Percentiles rank a stretch among this genome's conserved stretches.
Conservation (phyloP, 768 basidiomycete species). For the Symmetrospora coprosmae region DNA sequence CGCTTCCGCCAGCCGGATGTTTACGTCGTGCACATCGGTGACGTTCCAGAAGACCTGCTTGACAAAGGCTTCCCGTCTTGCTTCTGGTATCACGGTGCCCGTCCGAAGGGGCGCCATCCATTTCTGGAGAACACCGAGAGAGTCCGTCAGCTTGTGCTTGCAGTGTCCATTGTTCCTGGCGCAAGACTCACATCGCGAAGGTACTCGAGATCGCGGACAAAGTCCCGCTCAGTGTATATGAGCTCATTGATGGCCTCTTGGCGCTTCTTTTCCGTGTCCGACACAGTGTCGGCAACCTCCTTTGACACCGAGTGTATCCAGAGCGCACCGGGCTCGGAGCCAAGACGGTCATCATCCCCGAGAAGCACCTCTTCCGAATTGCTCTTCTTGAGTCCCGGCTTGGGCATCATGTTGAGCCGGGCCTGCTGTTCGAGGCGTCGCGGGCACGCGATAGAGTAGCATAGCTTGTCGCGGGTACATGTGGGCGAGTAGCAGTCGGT, state of each 20-base stretch:
- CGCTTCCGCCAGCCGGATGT: constrained; percentile 77
- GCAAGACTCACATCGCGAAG: constrained; percentile 62
- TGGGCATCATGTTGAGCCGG: constrained; percentile 80
- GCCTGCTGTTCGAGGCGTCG: constrained; percentile 86
- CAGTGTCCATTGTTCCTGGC: background rate
- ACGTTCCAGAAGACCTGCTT: constrained; percentile 97
- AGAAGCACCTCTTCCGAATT: constrained; percentile 45
- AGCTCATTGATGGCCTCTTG: constrained; percentile 99
- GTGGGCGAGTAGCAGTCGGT: constrained; percentile 98
- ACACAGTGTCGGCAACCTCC: constrained; percentile 82
- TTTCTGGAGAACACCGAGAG: constrained; percentile 42
- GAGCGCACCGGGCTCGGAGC: constrained; percentile 56
- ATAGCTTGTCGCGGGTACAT: constrained; percentile 81
- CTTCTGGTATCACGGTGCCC: constrained; percentile 57
- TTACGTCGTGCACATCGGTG: constrained; percentile 80
- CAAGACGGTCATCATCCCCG: constrained; percentile 60
- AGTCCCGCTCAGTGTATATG: constrained; percentile 83
- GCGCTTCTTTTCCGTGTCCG: constrained; percentile 81
- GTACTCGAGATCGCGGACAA: constrained; percentile 95
- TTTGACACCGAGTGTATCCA: constrained; percentile 95
- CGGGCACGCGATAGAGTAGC: constrained; percentile 95
- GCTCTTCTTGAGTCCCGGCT: constrained; percentile 64
- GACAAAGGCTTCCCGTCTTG: constrained; percentile 67
- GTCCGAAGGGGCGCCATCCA: constrained; percentile 82
- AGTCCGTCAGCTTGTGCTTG: constrained; percentile 1